Evolutionary conservation across 2,329 filamentous ascomycete species (phyloP).

Genomic region (Botrytis porri): DNA sequence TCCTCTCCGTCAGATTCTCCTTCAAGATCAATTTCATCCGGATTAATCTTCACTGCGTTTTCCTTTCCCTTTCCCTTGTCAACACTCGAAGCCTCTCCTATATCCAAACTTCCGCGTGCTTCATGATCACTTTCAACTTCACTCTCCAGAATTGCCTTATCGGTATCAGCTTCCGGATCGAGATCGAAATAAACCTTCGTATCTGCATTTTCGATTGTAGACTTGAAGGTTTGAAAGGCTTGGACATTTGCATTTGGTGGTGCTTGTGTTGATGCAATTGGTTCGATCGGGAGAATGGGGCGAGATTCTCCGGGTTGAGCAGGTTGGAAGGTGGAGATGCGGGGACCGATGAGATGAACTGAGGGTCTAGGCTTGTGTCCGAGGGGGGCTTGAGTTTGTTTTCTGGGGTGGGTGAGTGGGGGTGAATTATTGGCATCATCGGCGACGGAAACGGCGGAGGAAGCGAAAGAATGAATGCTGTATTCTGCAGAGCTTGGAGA

Average conservation of each 20-base stretch:
- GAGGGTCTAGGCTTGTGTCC: neutral
- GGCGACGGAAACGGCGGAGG: neutral
- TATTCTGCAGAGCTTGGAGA: conserved; percentile 4
- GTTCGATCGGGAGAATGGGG: too few relatives aligned
- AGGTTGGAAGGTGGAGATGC: neutral
- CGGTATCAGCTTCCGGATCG: neutral
- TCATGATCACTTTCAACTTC: neutral
- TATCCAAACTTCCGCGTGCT: too few relatives aligned
- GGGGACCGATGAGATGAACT: neutral
- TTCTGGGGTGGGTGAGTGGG: too few relatives aligned
- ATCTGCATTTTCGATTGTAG: neutral
- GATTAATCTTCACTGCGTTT: neutral
- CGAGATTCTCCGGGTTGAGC: neutral
- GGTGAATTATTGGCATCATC: too few relatives aligned
- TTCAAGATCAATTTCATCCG: conserved; percentile 10
- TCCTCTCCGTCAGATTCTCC: neutral
- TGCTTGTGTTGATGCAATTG: neutral
- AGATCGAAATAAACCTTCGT: conserved; percentile 5
- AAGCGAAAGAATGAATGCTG: conserved; percentile 10
- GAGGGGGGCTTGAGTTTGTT: too few relatives aligned
- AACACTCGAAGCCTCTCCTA: neutral
- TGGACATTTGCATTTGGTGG: neutral
- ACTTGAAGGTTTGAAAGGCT: neutral
- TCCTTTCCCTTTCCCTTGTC: neutral
- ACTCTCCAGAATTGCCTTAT: neutral